Evolutionary conservation across 1,139 yeast species (phyloP).

Genomic region (Blastobotrys malaysiensis): DNA sequence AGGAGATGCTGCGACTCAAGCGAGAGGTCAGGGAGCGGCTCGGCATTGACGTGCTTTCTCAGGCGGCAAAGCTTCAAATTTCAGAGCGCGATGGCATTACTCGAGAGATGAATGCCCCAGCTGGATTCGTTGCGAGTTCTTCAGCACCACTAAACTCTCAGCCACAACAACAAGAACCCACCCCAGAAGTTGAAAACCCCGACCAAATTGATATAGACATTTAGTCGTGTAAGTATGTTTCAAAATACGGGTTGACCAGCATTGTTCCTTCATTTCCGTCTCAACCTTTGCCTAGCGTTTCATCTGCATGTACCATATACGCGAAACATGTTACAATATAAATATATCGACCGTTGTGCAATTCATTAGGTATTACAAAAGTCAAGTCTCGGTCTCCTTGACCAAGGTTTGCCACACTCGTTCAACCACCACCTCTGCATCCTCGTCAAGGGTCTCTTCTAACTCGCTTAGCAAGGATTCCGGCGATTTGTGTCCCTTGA

Average conservation of each 20-base stretch:
- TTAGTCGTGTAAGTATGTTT: constrained; percentile 18
- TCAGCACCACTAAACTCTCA: constrained; percentile 23
- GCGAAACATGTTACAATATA: background rate
- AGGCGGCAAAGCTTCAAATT: constrained; percentile 26
- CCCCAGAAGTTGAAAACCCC: constrained; percentile 40
- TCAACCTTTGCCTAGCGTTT: background rate
- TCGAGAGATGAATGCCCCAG: constrained; percentile 35
- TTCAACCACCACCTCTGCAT: constrained; percentile 28
- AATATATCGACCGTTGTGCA: too few species aligned
- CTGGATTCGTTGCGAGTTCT: constrained; percentile 53
- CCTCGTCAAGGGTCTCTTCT: constrained; percentile 34
- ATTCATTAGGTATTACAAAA: too few species aligned
- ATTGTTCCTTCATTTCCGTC: too few species aligned
- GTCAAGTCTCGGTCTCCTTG: constrained; percentile 22
- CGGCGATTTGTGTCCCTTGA: constrained; percentile 26
- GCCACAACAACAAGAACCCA: constrained; percentile 6
- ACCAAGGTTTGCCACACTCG: constrained; percentile 30
- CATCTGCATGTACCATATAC: background rate
- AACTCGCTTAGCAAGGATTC: constrained; percentile 27
- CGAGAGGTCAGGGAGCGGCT: constrained; percentile 45
- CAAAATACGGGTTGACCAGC: background rate
- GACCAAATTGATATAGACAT: constrained; percentile 65
- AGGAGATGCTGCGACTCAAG: constrained; percentile 66
- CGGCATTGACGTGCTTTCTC: constrained; percentile 34
- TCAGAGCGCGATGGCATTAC: constrained; percentile 15